phyloP scores from a whole-genome alignment of 2,329 filamentous ascomycete genomes.

The Neophaeococcomyces mojaviensis region DNA sequence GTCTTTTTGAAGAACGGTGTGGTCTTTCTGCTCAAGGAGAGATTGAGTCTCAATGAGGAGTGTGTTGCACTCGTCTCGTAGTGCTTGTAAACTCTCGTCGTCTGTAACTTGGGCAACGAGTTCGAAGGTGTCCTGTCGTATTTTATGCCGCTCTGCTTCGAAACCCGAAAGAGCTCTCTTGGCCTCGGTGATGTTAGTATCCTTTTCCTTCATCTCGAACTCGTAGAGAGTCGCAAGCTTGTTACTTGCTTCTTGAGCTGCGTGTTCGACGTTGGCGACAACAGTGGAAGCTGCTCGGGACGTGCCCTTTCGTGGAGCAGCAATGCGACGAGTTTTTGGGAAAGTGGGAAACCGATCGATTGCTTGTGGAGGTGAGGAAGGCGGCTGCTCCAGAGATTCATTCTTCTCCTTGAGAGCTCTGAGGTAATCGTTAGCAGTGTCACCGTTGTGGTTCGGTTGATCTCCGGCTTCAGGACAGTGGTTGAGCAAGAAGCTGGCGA shows the following conservation, averaged over 20 bases:
- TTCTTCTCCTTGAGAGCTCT: constrained; percentile 48
- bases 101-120: constrained; percentile 26
- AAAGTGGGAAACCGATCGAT: constrained; percentile 20
- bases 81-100: constrained; percentile 26
- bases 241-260: constrained; percentile 65
- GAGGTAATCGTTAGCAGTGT: constrained; percentile 79
- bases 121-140: constrained; percentile 33
- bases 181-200: constrained; percentile 58
- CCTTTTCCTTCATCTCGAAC: constrained; percentile 25
- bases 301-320: constrained; percentile 33
- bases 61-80: constrained; percentile 33
- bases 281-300: constrained; percentile 63
- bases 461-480: constrained; percentile 72
- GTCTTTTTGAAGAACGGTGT: constrained; percentile 27
- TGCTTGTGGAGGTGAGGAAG: constrained; percentile 56
- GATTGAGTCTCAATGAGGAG: constrained; percentile 33
- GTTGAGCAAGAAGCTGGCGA: constrained; percentile 58
- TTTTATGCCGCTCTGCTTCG: constrained; percentile 37
- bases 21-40: constrained; percentile 38
- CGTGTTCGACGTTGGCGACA: constrained; percentile 59
- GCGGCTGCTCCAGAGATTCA: constrained; percentile 38
- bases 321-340: constrained; percentile 14
- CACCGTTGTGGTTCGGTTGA: constrained; percentile 70
- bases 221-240: constrained; percentile 51
- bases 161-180: constrained; percentile 45